Evolutionary conservation across 768 basidiomycete genomes (phyloP).

Genomic region (Tulasnella sp.): DNA sequence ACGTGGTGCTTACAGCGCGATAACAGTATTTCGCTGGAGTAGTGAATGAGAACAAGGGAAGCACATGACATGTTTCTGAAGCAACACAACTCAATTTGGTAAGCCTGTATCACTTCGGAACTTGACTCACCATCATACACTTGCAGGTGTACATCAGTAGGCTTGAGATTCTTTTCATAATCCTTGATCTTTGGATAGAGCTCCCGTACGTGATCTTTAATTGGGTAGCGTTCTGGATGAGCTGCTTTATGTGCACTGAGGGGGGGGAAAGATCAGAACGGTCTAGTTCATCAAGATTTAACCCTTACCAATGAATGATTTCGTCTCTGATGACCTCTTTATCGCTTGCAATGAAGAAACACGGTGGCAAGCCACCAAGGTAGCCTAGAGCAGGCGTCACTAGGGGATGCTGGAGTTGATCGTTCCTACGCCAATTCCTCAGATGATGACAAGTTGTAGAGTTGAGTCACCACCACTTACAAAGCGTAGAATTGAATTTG

Average conservation of each 20-base stretch:
- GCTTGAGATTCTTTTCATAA: constrained; percentile 26
- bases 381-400: constrained; percentile 67
- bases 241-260: constrained; percentile 78
- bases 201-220: constrained; percentile 40
- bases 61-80: constrained; percentile 62
- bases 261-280: constrained; percentile 10
- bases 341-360: constrained; percentile 74
- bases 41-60: constrained; percentile 59
- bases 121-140: constrained; percentile 62
- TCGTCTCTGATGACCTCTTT: constrained; percentile 90
- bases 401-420: constrained; percentile 51
- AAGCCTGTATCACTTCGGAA: background rate
- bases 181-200: constrained; percentile 28
- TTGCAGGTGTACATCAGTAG: constrained; percentile 82
- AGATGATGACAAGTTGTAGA: background rate
- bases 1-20: constrained; percentile 14
- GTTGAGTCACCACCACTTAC: constrained; percentile 31
- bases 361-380: constrained; percentile 81
- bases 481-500: constrained; percentile 82
- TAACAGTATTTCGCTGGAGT: constrained; percentile 26
- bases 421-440: constrained; percentile 9
- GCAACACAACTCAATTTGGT: background rate
- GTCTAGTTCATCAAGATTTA: background rate
- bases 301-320: constrained; percentile 57
- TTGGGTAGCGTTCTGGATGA: constrained; percentile 58